Evolutionary conservation across 805 yeast genomes (phyloP), one percentile per base, ranked within the genome.

Genomic region (Deakozyma indianensis): DNA sequence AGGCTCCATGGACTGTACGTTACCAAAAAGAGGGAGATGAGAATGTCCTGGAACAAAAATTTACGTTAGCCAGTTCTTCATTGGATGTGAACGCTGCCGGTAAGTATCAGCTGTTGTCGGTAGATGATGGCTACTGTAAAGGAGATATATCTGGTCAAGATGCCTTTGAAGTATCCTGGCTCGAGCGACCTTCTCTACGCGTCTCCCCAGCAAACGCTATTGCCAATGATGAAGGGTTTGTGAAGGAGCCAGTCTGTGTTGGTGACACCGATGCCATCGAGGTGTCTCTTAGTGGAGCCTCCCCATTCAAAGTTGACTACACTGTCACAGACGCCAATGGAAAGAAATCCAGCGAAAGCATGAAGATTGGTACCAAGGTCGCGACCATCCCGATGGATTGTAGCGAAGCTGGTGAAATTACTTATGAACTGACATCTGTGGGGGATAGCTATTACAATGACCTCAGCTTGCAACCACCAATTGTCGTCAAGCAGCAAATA

Each of bases 291-390:
- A 25, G 29, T 42, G 51, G 59, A 2, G 61, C 73, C 3, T 68
- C 78, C 1, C 88, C 90, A 22, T 85, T 85, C 51, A 61, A 73
- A n/a, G 64, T 87, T 22, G 77, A 74, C 35, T 85, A 86, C 58
- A 73, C 58, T 2, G 45, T 25, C 14, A 43, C 35, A 2, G 47
- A 38, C 7, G n/a, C 43, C 23, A 45, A 45, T 32, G 41, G 44
- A 22, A 32, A 22, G 29, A 48, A 47, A 38, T n/a, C 14, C 15
- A 21, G n/a, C 15, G 45, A 51, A 21, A 42, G 61, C 57, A 53
- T 74, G 22, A 77, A 75, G 43, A 73, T 77, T 4, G 70, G 77
- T 1, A 73, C 77, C 21, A 71, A 68, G 54, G 67, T 64, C 53
- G 75, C 76, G 1, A 67, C 72, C 3, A 56, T 75, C 20, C 68